Conservation (phyloP, 495 filamentous ascomycete species). For the Penicillium maclennaniae region DNA sequence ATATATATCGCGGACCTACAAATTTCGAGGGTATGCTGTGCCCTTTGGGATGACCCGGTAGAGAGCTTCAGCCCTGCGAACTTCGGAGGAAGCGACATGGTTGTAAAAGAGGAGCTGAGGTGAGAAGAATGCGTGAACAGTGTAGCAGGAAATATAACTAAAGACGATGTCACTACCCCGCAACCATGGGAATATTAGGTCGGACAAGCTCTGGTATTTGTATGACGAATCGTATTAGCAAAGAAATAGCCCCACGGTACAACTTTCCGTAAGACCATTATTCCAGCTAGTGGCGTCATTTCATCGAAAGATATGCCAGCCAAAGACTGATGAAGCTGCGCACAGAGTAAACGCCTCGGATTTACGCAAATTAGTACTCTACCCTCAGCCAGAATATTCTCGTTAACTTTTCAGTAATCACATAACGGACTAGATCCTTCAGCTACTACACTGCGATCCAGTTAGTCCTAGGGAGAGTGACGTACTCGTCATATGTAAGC, state of each 20-base stretch:
- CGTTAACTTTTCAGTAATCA: too few species aligned
- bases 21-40: constrained; percentile 70
- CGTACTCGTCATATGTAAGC: background rate
- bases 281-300: too few species aligned
- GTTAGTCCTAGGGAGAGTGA: too few species aligned
- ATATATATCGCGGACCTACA: constrained; percentile 38
- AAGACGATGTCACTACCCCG: background rate
- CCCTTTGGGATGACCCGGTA: constrained; percentile 34
- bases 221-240: background rate
- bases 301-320: too few species aligned
- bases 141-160: background rate
- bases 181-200: background rate
- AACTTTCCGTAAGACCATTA: too few species aligned
- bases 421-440: too few species aligned
- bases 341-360: too few species aligned
- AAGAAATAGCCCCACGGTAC: background rate
- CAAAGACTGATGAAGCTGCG: too few species aligned
- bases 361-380: too few species aligned
- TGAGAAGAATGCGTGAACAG: background rate
- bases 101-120: background rate
- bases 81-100: constrained; percentile 75
- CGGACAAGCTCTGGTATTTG: background rate
- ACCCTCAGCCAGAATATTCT: too few species aligned
- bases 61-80: constrained; percentile 67
- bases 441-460: too few species aligned